Base-by-base conservation (phyloP, 2,329 filamentous ascomycete species). In the Colletotrichum sp. region DNA sequence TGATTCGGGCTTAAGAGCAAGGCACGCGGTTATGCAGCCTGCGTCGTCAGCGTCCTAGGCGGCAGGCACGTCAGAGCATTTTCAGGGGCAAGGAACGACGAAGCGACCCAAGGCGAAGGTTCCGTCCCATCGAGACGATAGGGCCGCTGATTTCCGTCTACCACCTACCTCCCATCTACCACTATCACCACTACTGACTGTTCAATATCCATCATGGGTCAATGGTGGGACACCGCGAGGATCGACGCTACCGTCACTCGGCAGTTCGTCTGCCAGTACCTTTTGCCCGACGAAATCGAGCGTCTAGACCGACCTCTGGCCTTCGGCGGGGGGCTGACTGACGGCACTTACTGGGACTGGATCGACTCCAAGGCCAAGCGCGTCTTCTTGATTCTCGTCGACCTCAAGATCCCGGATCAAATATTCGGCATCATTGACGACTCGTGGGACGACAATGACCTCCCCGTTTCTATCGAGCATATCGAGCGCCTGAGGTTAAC, bases 341-440 rank as follows among this genome's bases (percentile, higher is more conserved):
- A 95, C 82, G 91, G 93, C 77, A 95, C 93, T 1, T 96, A 96
- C 82, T 92, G 94, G 87, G 93, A 95, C 81, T 95, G 94, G 93
- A 95, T 96, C 73, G 85, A 94, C 62, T 86, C 91, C 71, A 93
- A 93, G 79, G 92, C 93, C 8, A 93, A 92, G 80, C 89, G 92
- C 62, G 87, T 95, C 52, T 96, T 95, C 80, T 86, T 96, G 62
- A 92, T 95, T 52, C 86, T 96, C 30, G 88, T 92, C 70, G 93
- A 95, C 79, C 86, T 95, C 28, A 92, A 92, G 36, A 88, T 94
- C 13, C 91, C 94, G 1, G 93, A 94, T 79, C 93, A 94, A 81
- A 95, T 96, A 76, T 96, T 96, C 80, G 91, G 91, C 56, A 88
- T 94, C 68, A 91, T 95, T 74, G 94, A 96, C 83, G 92, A 94